phyloP scores from a whole-genome alignment of 2,329 filamentous ascomycete genomes.

The Alternaria dauci region DNA sequence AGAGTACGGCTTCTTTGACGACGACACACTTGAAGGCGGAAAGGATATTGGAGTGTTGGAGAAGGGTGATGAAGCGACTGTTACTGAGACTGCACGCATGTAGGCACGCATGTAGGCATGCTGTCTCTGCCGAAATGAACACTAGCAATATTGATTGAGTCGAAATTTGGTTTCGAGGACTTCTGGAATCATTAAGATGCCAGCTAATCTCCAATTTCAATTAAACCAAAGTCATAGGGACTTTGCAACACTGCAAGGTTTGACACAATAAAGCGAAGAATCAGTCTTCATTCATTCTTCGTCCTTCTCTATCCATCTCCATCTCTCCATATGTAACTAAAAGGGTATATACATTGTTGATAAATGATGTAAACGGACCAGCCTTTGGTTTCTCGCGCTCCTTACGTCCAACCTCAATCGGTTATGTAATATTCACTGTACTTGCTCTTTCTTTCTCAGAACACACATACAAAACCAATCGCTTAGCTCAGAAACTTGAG shows the following conservation, averaged over 20 bases:
- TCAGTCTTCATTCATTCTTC: neutral
- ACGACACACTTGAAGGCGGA: neutral
- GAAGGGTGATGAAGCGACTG: neutral
- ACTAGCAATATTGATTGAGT: neutral
- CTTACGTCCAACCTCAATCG: conserved; percentile 4
- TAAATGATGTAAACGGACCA: conserved; percentile 5
- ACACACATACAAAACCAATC: neutral
- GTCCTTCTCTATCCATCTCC: neutral
- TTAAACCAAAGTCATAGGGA: neutral
- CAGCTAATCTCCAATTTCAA: neutral
- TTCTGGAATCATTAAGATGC: neutral
- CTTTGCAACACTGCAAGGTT: neutral
- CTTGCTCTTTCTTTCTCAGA: neutral
- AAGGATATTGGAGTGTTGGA: neutral
- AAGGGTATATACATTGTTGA: conserved; percentile 15
- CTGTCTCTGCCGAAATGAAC: neutral
- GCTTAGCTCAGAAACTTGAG: conserved; percentile 13
- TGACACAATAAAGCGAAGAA: neutral
- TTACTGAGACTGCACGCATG: neutral
- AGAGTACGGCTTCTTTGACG: neutral
- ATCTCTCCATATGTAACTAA: conserved; percentile 3
- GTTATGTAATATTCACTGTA: neutral
- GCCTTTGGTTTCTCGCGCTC: conserved; percentile 8
- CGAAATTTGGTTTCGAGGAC: neutral
- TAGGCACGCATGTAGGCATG: neutral